Evolutionary conservation across 106 monocot genomes (phyloP), one percentile per base, ranked within the genome.

Genomic region (Agapanthus africanus): DNA sequence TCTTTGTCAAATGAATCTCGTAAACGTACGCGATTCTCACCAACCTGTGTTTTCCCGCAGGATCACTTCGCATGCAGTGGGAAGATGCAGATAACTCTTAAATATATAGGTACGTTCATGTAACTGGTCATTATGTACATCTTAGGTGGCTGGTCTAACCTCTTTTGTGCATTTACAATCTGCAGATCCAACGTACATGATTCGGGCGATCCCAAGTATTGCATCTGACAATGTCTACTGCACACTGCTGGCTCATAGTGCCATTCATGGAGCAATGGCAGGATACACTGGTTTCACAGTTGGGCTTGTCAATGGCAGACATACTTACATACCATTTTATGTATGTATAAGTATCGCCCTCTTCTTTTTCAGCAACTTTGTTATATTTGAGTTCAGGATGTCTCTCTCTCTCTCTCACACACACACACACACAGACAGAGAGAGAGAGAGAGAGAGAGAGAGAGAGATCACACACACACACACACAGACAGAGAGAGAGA

Each of bases 261-360:
- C 78, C 33, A 57, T 83, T 65, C 83, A 87, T 73, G 87, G 87
- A 59, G 87, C 87, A 40, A 87, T 87, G 83, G 87, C 87, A 5
- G 87, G 87, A 32, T 87, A 83, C 32, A 87, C 86, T 22, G 86
- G 87, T 34, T 83, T 87, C 69, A 87, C 87, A 46, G 80, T 87
- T 8, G 87, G 83, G 15, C 54, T 73, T 40, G 80, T 83, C 46
- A 87, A 83, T 66, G 83, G 87, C 39, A 79, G 83, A 68, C 87
- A 87, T 61, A 71, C 87, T 23, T 87, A 83, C 59, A 87, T 83
- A 41, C 87, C 87, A 46, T 87, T 82, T 67, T 74, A 80, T 72
- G 87, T 87, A 75, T 75, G 83, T 75, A 65, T 21, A 49, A n/a
- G n/a, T n/a, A n/a, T n/a, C n/a, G n/a, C n/a, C n/a, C n/a, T n/a